phyloP scores from a whole-genome alignment of 2,329 filamentous ascomycete species.

The Chalara sp. region DNA sequence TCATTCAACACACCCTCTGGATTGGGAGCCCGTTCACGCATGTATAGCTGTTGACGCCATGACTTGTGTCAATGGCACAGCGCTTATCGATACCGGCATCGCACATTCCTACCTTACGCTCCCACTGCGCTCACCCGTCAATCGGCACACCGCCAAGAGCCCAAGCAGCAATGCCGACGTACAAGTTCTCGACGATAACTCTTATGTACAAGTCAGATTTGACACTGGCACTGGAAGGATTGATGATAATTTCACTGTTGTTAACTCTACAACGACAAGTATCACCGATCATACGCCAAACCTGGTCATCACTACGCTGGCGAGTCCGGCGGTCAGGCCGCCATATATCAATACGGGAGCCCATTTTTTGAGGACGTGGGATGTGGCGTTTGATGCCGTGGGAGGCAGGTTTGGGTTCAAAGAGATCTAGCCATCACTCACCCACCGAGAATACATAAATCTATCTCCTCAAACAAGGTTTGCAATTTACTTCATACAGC shows the following conservation, averaged over 20 bases:
- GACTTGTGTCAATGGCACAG: not conserved
- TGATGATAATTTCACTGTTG: no score
- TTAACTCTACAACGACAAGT: no score
- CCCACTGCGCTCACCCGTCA: not conserved
- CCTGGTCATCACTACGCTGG: not conserved
- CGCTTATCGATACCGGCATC: slow-evolving; percentile 9
- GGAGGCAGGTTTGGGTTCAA: slow-evolving; percentile 16
- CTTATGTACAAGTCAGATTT: not conserved
- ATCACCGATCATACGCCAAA: no score
- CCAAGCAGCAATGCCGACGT: not conserved
- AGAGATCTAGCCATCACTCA: not conserved
- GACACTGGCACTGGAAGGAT: not conserved
- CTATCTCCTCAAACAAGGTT: no score
- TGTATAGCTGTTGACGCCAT: slow-evolving; percentile 3
- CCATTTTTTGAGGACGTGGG: slow-evolving; percentile 4
- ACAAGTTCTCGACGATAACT: slow-evolving; percentile 3
- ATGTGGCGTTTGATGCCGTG: slow-evolving; percentile 3
- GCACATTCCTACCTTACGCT: slow-evolving; percentile 7
- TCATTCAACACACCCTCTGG: not conserved
- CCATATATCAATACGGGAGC: slow-evolving; percentile 9
- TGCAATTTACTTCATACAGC: no score
- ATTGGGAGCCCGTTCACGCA: slow-evolving; percentile 3
- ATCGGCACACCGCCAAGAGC: not conserved
- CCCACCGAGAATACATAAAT: no score
- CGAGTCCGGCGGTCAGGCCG: not conserved